These are phyloP conservation scores for Vanrija sp. DNA, from an alignment of 1,284 basidiomycete genomes.

Conservation along the genomic window DNA sequence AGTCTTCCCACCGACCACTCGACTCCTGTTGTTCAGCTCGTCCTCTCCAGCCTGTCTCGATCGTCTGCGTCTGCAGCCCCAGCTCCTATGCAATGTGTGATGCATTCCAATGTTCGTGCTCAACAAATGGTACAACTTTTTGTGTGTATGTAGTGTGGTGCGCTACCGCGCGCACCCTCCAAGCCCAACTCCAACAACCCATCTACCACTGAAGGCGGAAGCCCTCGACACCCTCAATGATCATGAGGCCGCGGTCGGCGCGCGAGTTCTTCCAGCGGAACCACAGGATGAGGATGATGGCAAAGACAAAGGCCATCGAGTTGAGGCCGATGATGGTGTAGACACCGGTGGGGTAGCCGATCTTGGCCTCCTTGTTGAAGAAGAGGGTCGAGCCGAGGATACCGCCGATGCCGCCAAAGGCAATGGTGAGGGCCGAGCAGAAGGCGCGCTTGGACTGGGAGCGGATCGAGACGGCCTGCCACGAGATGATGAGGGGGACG, in stretches of 20 bases:
- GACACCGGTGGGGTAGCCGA: constrained; percentile 22
- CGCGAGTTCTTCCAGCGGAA: constrained; percentile 12
- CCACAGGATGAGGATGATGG: constrained; percentile 15
- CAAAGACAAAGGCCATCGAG: constrained; percentile 21
- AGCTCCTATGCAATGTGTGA: too few species aligned
- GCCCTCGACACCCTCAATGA: constrained; percentile 7
- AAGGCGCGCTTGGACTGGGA: constrained; percentile 46
- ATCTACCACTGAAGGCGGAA: constrained; percentile 6
- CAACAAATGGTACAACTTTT: too few species aligned
- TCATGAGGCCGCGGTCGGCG: constrained; percentile 2
- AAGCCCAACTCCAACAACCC: not conserved
- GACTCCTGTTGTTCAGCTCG: too few species aligned
- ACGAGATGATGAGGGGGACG: constrained; percentile 39
- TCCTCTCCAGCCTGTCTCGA: too few species aligned
- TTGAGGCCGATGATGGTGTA: constrained; percentile 28
- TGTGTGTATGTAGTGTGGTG: too few species aligned
- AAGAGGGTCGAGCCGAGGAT: constrained; percentile 45
- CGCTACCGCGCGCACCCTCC: too few species aligned
- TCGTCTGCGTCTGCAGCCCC: too few species aligned
- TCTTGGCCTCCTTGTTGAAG: constrained; percentile 29
- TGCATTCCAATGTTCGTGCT: too few species aligned
- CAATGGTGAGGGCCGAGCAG: constrained; percentile 45
- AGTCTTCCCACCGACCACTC: too few species aligned
- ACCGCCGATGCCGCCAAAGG: constrained; percentile 50
- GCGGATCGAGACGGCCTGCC: constrained; percentile 49